A percentile compares a stretch with the other conserved stretches of the same genome.
phyloP scores from a whole-genome alignment of 768 basidiomycete species.

The Sporobolomyces phaffii region DNA sequence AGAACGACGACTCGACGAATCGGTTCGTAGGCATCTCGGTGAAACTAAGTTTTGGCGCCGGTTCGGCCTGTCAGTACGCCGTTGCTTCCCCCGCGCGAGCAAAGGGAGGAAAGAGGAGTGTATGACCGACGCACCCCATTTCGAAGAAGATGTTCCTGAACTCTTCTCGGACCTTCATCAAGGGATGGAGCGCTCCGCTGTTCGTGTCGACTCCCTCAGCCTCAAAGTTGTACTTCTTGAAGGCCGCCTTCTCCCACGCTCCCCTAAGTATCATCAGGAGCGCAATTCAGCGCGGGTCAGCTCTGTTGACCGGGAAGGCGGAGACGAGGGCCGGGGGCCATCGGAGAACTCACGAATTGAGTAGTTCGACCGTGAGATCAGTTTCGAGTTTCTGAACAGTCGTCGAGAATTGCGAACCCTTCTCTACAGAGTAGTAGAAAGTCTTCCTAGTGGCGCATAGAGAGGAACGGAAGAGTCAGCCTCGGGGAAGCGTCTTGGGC shows the following conservation, averaged over 20 bases:
- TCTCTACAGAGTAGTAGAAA: conserved; percentile 84
- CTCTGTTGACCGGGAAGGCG: too few species aligned
- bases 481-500: too few species aligned
- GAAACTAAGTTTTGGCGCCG: conserved; percentile 56
- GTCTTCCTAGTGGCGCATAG: conserved; percentile 63
- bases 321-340: too few species aligned
- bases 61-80: background rate
- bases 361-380: conserved; percentile 91
- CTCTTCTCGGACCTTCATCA: conserved; percentile 96
- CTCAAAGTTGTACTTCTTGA: conserved; percentile 99
- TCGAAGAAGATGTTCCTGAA: conserved; percentile 96
- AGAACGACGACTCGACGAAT: conserved; percentile 96
- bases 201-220: conserved; percentile 83
- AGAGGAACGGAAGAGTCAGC: too few species aligned
- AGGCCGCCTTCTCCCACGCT: conserved; percentile 83
- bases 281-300: too few species aligned
- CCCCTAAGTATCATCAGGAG: too few species aligned
- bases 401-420: conserved; percentile 80
- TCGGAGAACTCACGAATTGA: conserved; percentile 77
- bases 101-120: too few species aligned
- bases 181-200: conserved; percentile 88
- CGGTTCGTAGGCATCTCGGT: conserved; percentile 95
- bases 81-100: too few species aligned
- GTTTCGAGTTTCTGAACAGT: conserved; percentile 90
- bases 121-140: conserved; percentile 83